Evolutionary conservation across 257 asterid species (phyloP), one percentile per base, ranked within the genome.

Genomic region (Lavandula angustifolia): DNA sequence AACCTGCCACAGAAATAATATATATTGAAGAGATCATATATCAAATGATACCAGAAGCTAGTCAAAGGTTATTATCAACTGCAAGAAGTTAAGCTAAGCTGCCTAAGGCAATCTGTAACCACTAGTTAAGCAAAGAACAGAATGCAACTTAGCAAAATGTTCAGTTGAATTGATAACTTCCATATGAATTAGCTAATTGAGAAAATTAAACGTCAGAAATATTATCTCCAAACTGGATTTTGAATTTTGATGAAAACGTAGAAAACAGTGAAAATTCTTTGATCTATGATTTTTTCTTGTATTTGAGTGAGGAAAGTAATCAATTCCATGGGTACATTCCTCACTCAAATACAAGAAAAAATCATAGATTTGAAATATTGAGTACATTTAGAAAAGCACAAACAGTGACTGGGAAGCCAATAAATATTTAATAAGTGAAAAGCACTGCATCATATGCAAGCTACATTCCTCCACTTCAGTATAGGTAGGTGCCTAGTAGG

Each of bases 1-100:
- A 60, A 92, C 59, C 99, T 92, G 79, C 12, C 53, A 72, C 3
- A 49, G 10, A 73, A 14, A 64, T 32, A 75, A n/a, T 43, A 35
- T 16, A n/a, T 43, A 35, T 13, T 5, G 44, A 4, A 32, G 52
- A 44, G 38, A 63, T 63, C 27, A 47, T 10, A 67, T 5, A 54
- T 31, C 40, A 59, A 56, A 50, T 11, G 48, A 27, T 2, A 5
- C 16, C 16, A 55, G 64, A 11, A 27, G 41, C 12, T 59, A 12
- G 57, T 42, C 35, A 40, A 57, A 50, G 53, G 22, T 27, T 17
- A 60, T 37, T 3, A 75, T 43, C 31, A 38, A 44, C 43, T 71
- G 3, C 49, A 42, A 13, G 31, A 33, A 67, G 63, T 42, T 17
- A 58, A 32, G 64, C 6, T 22, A 1, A 22, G 27, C 27, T 22